Conservation (phyloP, 2,329 filamentous ascomycete genomes). For the Clonostachys byssicola region DNA sequence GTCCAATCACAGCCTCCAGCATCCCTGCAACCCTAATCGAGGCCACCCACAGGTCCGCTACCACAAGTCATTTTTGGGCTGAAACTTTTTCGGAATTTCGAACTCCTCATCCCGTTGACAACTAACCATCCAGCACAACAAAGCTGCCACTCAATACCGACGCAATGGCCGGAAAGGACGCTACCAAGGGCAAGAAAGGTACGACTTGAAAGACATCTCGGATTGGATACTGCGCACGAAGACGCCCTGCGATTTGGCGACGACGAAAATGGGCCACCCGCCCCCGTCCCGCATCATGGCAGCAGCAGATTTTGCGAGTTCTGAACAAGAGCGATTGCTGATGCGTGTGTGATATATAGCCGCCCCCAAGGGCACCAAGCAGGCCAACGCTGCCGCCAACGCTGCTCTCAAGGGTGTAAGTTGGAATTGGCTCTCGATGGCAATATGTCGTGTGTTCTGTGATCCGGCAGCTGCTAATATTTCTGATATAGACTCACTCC, state of each 20-base stretch:
- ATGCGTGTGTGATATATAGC: slow-evolving; percentile 54
- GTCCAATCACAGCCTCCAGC: slow-evolving; percentile 5
- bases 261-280: slow-evolving; percentile 3
- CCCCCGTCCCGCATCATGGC: slow-evolving; percentile 46
- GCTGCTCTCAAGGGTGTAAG: slow-evolving; percentile 93
- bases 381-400: slow-evolving; percentile 93
- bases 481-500: slow-evolving; percentile 37
- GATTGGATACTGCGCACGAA: too few species aligned
- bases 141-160: slow-evolving; percentile 13
- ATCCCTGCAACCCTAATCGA: slow-evolving; percentile 15
- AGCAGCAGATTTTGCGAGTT: slow-evolving; percentile 77
- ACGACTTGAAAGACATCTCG: slow-evolving; percentile 23
- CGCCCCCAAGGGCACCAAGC: slow-evolving; percentile 65
- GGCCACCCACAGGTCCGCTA: slow-evolving; percentile 12
- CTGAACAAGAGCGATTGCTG: slow-evolving; percentile 68
- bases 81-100: slow-evolving; percentile 1
- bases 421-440: slow-evolving; percentile 17
- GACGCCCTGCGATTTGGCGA: not conserved
- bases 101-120: slow-evolving; percentile 8
- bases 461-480: slow-evolving; percentile 4
- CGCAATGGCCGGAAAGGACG: slow-evolving; percentile 26
- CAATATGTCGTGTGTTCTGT: not conserved
- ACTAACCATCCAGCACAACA: slow-evolving; percentile 14
- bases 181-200: slow-evolving; percentile 42
- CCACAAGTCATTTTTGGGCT: too few species aligned